Percentiles rank a stretch among this genome's conserved stretches.
Evolutionary conservation across 2,329 filamentous ascomycete genomes (phyloP).

Genomic region (Colletotrichum sp.): DNA sequence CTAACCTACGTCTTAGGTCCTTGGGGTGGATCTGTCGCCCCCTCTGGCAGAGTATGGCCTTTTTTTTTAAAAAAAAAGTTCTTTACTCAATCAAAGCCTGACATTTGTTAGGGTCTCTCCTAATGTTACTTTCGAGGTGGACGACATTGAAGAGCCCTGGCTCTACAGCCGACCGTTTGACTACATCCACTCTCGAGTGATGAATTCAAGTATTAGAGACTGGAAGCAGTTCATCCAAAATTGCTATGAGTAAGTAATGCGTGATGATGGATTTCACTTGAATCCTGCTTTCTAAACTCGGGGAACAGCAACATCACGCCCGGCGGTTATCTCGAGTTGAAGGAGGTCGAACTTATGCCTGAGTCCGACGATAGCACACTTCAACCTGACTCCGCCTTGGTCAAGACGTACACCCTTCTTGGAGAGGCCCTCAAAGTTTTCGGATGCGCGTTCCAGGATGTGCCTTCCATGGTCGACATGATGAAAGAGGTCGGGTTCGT

Average conservation of each 20-base stretch:
- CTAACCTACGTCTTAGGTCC: background rate
- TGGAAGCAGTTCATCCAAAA: slow-evolving; percentile 23
- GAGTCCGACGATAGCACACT: background rate
- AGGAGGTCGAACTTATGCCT: background rate
- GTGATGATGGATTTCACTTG: background rate
- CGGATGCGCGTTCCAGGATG: background rate
- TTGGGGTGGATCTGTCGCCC: background rate
- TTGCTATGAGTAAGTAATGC: no score
- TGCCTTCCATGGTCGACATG: background rate
- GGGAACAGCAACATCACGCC: background rate
- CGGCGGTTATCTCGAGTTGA: background rate
- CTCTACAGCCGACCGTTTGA: slow-evolving; percentile 33
- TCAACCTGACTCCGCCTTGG: background rate
- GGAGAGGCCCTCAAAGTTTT: background rate
- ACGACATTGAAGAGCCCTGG: slow-evolving; percentile 37
- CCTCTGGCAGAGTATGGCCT: background rate
- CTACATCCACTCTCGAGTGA: slow-evolving; percentile 34
- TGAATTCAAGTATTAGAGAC: slow-evolving; percentile 29
- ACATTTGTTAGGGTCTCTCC: slow-evolving; percentile 33
- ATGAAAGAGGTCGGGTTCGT: background rate
- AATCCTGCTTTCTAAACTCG: background rate
- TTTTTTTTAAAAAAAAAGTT: no score
- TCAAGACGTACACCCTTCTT: background rate
- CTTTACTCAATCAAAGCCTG: background rate
- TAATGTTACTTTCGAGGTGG: slow-evolving; percentile 47